Conservation (phyloP, 179 eudicot genomes). For the Spergularia azorica region DNA sequence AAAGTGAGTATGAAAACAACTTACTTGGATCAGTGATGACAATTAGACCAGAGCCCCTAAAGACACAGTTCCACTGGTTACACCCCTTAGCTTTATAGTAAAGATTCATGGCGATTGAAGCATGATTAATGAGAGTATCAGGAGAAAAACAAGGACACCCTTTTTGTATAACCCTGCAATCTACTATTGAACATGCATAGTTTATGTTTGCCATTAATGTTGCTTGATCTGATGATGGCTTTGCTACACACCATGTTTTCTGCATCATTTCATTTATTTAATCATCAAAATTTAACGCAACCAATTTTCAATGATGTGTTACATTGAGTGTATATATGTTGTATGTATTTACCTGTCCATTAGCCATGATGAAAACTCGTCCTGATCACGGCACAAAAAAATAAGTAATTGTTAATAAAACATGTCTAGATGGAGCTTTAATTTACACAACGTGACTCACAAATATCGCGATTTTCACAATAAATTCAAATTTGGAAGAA, state of each 20-base stretch:
- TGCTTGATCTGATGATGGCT: constrained; percentile 57
- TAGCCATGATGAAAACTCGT: constrained; percentile 29
- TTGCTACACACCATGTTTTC: constrained; percentile 91
- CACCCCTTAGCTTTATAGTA: constrained; percentile 48
- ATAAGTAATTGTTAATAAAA: too few relatives aligned
- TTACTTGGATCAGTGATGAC: constrained; percentile 57
- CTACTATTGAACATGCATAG: constrained; percentile 70
- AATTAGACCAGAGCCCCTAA: constrained; percentile 46
- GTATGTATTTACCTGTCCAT: constrained; percentile 57
- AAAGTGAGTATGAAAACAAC: not conserved
- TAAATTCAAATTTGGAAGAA: not conserved
- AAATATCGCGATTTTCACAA: too few relatives aligned
- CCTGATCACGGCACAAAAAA: constrained; percentile 28
- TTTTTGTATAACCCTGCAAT: constrained; percentile 51
- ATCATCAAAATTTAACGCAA: not conserved
- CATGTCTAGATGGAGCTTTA: too few relatives aligned
- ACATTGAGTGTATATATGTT: not conserved
- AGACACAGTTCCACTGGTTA: constrained; percentile 50
- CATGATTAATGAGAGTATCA: constrained; percentile 65
- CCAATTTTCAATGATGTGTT: not conserved
- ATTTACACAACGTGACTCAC: too few relatives aligned
- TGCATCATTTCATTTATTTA: constrained; percentile 25
- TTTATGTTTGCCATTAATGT: constrained; percentile 51
- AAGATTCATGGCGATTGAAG: constrained; percentile 78
- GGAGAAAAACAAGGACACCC: constrained; percentile 64